phyloP scores from a whole-genome alignment of 2,329 filamentous ascomycete genomes.

The Venturia carpophila region DNA sequence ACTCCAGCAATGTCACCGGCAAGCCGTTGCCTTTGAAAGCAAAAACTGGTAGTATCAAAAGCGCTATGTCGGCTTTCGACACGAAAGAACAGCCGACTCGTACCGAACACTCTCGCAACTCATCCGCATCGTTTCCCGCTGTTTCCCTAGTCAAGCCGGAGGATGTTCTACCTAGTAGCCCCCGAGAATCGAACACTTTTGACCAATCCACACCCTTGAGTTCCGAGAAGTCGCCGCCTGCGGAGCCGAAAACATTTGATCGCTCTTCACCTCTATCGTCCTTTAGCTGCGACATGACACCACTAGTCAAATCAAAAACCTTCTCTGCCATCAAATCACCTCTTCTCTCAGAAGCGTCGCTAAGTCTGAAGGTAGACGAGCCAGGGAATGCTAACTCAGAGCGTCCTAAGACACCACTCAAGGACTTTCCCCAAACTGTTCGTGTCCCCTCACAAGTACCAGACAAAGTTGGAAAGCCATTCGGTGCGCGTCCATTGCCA shows the following conservation, averaged over 20 bases:
- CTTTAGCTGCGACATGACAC: constrained; percentile 13
- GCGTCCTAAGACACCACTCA: background rate
- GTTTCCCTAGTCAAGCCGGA: constrained; percentile 29
- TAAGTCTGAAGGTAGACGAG: constrained; percentile 23
- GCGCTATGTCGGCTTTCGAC: background rate
- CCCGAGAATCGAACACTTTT: constrained; percentile 22
- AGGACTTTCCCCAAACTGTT: constrained; percentile 19
- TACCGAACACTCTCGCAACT: constrained; percentile 23
- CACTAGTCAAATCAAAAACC: constrained; percentile 25
- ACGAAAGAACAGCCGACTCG: constrained; percentile 19
- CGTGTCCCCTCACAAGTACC: constrained; percentile 19
- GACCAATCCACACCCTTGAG: constrained; percentile 22
- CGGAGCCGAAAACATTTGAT: constrained; percentile 27
- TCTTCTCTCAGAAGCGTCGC: constrained; percentile 22
- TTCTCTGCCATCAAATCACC: constrained; percentile 29
- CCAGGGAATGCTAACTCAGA: background rate
- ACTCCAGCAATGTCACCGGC: constrained; percentile 19
- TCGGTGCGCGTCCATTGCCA: background rate
- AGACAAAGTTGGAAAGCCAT: background rate
- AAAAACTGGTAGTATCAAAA: background rate
- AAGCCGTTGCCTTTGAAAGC: constrained; percentile 21
- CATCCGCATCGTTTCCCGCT: constrained; percentile 19
- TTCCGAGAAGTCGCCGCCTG: constrained; percentile 2
- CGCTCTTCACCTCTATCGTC: constrained; percentile 24
- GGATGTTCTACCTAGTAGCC: constrained; percentile 30